phyloP scores from a whole-genome alignment of 371 early-diverging fungal genomes.

The Batrachochytrium dendrobatidis region DNA sequence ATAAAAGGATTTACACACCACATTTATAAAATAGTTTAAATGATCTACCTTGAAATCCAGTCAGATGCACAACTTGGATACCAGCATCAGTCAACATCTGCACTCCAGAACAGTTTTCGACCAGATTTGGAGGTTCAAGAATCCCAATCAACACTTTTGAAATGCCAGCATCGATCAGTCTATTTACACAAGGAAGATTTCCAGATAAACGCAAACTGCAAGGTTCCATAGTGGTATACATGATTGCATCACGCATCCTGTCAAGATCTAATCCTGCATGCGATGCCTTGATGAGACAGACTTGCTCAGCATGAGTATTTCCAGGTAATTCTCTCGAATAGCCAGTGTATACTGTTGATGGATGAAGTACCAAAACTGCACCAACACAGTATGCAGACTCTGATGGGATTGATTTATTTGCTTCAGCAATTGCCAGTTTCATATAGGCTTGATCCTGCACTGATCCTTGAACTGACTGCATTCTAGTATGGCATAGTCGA shows the following conservation, averaged over 20 bases:
- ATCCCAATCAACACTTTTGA: conserved; percentile 77
- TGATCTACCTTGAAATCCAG: conserved; percentile 23
- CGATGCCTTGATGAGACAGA: conserved; percentile 56
- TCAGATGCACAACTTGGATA: conserved; percentile 26
- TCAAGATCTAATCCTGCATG: too few species aligned
- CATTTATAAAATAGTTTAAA: background rate
- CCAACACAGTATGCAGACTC: conserved; percentile 88
- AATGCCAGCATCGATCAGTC: conserved; percentile 61
- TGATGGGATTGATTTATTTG: conserved; percentile 65
- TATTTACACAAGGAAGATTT: conserved; percentile 60
- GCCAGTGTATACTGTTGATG: conserved; percentile 54
- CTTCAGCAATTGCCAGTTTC: conserved; percentile 69
- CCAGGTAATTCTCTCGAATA: conserved; percentile 83
- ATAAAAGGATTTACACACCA: too few species aligned
- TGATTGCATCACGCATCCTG: conserved; percentile 15
- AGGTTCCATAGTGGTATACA: conserved; percentile 92
- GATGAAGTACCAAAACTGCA: conserved; percentile 58
- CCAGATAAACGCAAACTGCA: conserved; percentile 73
- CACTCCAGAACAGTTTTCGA: conserved; percentile 39
- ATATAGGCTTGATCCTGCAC: conserved; percentile 38
- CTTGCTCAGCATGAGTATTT: conserved; percentile 90
- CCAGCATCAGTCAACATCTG: conserved; percentile 15
- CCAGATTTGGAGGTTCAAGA: conserved; percentile 78
- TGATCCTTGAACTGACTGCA: conserved; percentile 2
- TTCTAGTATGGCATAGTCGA: conserved; percentile 6